Evolutionary conservation across 306 rosid species (phyloP).

Genomic region (Vigna unguiculata): DNA sequence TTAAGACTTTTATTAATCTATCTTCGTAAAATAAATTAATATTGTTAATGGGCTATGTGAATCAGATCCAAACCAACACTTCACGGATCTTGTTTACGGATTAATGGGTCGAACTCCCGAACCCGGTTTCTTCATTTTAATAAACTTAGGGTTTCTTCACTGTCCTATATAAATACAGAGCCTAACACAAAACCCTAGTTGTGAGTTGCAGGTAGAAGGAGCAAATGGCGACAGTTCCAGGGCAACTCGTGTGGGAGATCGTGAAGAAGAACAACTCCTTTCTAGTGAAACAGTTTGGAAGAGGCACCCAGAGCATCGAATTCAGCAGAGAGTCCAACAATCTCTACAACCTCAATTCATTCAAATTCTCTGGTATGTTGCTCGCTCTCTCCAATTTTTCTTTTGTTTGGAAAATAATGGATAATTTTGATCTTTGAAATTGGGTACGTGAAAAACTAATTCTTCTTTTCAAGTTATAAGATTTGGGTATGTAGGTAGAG

Average conservation of each 20-base stretch:
- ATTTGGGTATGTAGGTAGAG: neutral
- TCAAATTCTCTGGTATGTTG: conserved; percentile 78
- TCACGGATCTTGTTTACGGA: neutral
- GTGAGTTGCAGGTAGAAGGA: conserved; percentile 39
- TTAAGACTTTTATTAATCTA: no score
- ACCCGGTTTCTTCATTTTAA: conserved; percentile 20
- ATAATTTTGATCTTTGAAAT: neutral
- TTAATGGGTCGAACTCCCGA: conserved; percentile 18
- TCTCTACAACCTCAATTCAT: conserved; percentile 79
- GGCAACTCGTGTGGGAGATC: conserved; percentile 94
- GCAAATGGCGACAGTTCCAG: conserved; percentile 82
- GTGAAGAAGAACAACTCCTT: conserved; percentile 91
- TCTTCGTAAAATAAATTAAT: neutral
- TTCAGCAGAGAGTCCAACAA: conserved; percentile 93
- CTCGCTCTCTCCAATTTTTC: neutral
- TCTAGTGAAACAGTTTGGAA: conserved; percentile 86
- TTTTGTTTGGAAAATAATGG: neutral
- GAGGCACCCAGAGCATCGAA: conserved; percentile 71
- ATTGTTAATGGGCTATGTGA: neutral
- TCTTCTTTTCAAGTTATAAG: neutral
- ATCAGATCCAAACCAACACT: neutral
- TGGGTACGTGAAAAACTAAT: neutral
- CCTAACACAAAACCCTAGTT: neutral
- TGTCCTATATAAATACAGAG: conserved; percentile 42
- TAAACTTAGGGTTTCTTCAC: conserved; percentile 58